These are phyloP conservation scores for Metschnikowia vanudenii DNA, from an alignment of 805 yeast genomes.

Conservation along the genomic window DNA sequence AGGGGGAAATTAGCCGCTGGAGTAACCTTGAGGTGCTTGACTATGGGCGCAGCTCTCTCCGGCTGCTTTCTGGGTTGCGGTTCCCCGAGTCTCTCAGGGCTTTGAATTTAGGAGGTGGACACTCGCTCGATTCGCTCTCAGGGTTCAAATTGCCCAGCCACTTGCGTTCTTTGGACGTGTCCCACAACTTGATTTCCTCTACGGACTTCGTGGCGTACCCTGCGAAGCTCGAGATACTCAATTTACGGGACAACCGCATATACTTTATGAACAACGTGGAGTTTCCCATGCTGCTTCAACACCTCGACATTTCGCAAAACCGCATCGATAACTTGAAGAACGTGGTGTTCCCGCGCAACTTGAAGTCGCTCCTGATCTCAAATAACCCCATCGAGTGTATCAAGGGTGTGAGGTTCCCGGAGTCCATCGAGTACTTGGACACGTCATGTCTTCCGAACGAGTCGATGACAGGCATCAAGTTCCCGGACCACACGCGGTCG, in stretches of 20 bases:
- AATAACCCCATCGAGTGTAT: conserved; percentile 44
- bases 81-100: conserved; percentile 39
- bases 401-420: conserved; percentile 42
- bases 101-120: conserved; percentile 41
- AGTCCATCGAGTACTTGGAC: conserved; percentile 35
- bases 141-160: conserved; percentile 40
- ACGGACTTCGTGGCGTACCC: conserved; percentile 40
- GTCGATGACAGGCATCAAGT: conserved; percentile 46
- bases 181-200: conserved; percentile 33
- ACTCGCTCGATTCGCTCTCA: conserved; percentile 37
- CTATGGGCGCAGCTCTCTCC: conserved; percentile 37
- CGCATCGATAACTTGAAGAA: conserved; percentile 39
- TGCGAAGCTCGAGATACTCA: conserved; percentile 29
- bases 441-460: conserved; percentile 45
- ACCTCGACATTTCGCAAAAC: conserved; percentile 39
- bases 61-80: conserved; percentile 39
- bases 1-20: conserved; percentile 37
- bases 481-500: conserved; percentile 38
- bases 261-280: conserved; percentile 41
- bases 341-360: conserved; percentile 35
- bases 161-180: conserved; percentile 30
- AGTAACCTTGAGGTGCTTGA: conserved; percentile 32
- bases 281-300: conserved; percentile 30
- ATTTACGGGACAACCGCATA: conserved; percentile 36
- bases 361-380: conserved; percentile 31